Percentiles rank a stretch among this genome's conserved stretches.
Evolutionary conservation across 2,329 filamentous ascomycete genomes (phyloP).

Genomic region (Sporothrix globosa): DNA sequence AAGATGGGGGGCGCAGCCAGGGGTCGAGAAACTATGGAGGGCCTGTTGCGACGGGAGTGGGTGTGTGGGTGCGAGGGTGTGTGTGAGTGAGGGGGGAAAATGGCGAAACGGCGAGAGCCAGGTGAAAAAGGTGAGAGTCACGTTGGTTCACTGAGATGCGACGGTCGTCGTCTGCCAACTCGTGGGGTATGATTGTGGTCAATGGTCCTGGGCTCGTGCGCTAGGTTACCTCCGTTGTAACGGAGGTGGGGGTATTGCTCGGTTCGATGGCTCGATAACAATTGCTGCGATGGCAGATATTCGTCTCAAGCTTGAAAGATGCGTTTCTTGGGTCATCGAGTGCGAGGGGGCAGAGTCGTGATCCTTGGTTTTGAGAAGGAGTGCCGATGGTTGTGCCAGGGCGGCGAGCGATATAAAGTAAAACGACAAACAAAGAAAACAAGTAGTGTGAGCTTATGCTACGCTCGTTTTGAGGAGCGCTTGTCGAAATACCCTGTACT

Average conservation of each 20-base stretch:
- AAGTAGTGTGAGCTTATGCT: background rate
- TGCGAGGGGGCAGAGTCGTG: background rate
- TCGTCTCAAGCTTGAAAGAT: background rate
- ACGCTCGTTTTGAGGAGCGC: background rate
- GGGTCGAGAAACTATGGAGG: slow-evolving; percentile 21
- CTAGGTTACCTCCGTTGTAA: slow-evolving; percentile 18
- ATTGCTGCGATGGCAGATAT: slow-evolving; percentile 4
- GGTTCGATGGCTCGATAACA: background rate
- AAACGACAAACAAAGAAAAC: background rate
- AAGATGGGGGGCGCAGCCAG: slow-evolving; percentile 23
- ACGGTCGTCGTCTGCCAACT: slow-evolving; percentile 6
- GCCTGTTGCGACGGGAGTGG: slow-evolving; percentile 25
- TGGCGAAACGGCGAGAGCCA: slow-evolving; percentile 6
- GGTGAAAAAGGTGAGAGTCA: slow-evolving; percentile 10
- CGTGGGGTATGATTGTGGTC: background rate
- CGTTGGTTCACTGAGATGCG: background rate
- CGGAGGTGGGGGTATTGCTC: background rate
- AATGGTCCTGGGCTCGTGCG: slow-evolving; percentile 22
- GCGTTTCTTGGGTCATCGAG: background rate
- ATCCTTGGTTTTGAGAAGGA: background rate
- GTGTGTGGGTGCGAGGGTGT: slow-evolving; percentile 22
- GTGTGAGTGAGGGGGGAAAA: too few relatives aligned
- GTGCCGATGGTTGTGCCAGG: background rate
- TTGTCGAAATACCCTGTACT: background rate
- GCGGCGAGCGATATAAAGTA: background rate